Percentiles rank a stretch among this genome's conserved stretches.
These are phyloP conservation scores for Penicillium odoratum DNA, from an alignment of 495 filamentous ascomycete genomes.

Conservation along the genomic window DNA sequence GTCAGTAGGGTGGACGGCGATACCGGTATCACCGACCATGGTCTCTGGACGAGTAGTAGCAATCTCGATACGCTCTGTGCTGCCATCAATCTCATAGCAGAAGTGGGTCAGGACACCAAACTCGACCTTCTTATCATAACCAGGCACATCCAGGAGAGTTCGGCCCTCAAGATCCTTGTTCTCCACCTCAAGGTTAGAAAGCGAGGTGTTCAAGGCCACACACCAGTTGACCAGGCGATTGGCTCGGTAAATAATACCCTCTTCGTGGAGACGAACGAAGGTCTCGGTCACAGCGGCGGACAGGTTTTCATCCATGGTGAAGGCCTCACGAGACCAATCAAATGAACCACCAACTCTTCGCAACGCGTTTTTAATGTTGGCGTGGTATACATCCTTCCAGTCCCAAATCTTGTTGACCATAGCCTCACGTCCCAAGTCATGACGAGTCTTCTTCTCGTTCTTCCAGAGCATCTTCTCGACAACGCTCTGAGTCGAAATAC, in stretches of 20 bases:
- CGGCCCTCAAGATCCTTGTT: slow-evolving; percentile 69
- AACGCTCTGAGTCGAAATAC: slow-evolving; percentile 74
- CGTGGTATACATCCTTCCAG: slow-evolving; percentile 72
- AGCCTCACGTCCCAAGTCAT: slow-evolving; percentile 62
- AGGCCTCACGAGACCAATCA: slow-evolving; percentile 68
- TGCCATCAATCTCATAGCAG: slow-evolving; percentile 67
- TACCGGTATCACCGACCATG: slow-evolving; percentile 77
- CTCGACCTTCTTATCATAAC: slow-evolving; percentile 68
- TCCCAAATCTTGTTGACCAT: slow-evolving; percentile 64
- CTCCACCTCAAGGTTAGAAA: slow-evolving; percentile 75
- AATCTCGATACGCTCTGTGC: slow-evolving; percentile 66
- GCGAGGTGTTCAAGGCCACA: slow-evolving; percentile 67
- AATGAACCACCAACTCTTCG: slow-evolving; percentile 61
- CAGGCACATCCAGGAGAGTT: slow-evolving; percentile 65
- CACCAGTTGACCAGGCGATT: slow-evolving; percentile 82
- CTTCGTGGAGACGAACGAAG: slow-evolving; percentile 70
- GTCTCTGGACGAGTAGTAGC: slow-evolving; percentile 79
- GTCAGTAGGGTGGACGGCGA: slow-evolving; percentile 76
- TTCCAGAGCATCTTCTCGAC: slow-evolving; percentile 77
- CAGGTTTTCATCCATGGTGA: slow-evolving; percentile 70
- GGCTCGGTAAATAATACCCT: slow-evolving; percentile 74
- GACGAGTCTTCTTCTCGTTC: slow-evolving; percentile 61
- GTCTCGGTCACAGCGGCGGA: slow-evolving; percentile 69
- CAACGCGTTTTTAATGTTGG: slow-evolving; percentile 59
- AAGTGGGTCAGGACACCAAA: slow-evolving; percentile 72